Evolutionary conservation across 495 filamentous ascomycete genomes (phyloP).

Genomic region (Echria macrotheca): DNA sequence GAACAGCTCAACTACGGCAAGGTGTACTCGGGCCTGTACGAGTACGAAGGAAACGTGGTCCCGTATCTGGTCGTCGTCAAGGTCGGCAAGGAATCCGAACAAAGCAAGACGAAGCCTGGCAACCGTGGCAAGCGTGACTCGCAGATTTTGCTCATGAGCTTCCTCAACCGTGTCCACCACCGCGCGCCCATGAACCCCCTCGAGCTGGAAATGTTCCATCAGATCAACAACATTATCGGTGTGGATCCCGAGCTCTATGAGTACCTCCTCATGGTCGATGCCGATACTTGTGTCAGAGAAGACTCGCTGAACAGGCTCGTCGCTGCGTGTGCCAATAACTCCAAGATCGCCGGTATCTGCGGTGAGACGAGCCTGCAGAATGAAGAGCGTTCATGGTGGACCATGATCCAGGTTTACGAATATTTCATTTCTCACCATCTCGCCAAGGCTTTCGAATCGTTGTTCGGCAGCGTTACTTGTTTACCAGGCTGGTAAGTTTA

Average conservation of each 20-base stretch:
- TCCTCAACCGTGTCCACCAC: constrained; percentile 96
- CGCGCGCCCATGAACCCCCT: constrained; percentile 89
- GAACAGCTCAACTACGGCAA: constrained; percentile 98
- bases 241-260: constrained; percentile 97
- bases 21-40: constrained; percentile 96
- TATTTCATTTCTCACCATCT: constrained; percentile 97
- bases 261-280: constrained; percentile 95
- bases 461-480: constrained; percentile 95
- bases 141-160: constrained; percentile 77
- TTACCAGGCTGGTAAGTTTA: constrained; percentile 89
- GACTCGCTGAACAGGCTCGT: constrained; percentile 91
- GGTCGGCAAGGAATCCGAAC: constrained; percentile 93
- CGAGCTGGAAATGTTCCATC: constrained; percentile 96
- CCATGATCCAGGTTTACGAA: constrained; percentile 99
- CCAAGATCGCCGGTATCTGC: constrained; percentile 95
- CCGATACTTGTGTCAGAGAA: constrained; percentile 90
- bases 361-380: constrained; percentile 96
- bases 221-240: constrained; percentile 98
- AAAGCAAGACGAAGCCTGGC: constrained; percentile 84
- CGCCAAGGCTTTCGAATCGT: constrained; percentile 88
- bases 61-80: constrained; percentile 96
- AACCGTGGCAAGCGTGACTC: constrained; percentile 98
- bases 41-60: constrained; percentile 95
- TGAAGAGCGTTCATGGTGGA: constrained; percentile 92
- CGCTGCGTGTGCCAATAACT: constrained; percentile 86